Percentiles rank a stretch among this genome's conserved stretches.
phyloP scores from a whole-genome alignment of 345 rosid genomes.

The Syzygium aqueum region DNA sequence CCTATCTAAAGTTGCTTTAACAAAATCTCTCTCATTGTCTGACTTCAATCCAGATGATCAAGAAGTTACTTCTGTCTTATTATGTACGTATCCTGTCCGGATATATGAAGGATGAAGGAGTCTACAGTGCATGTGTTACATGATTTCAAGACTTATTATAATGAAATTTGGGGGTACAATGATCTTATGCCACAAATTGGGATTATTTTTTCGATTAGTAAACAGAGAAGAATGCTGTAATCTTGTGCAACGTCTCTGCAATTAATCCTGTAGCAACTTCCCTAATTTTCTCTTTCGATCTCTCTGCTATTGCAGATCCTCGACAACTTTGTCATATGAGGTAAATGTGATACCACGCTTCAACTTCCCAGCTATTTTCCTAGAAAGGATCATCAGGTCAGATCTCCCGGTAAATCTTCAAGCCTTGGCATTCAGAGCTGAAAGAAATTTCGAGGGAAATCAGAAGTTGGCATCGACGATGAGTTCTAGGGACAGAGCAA shows the following conservation, averaged over 20 bases:
- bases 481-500: conserved; percentile 15
- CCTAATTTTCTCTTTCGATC: not conserved
- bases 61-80: not conserved
- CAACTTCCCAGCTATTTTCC: conserved; percentile 87
- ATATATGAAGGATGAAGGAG: not conserved
- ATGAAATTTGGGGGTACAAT: not conserved
- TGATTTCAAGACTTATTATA: not conserved
- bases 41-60: not conserved
- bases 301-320: conserved; percentile 32
- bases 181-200: not conserved
- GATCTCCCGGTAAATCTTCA: conserved; percentile 93
- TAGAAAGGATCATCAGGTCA: conserved; percentile 88
- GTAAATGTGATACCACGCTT: conserved; percentile 85
- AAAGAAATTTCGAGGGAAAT: conserved; percentile 33
- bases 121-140: not conserved
- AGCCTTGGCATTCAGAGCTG: conserved; percentile 82
- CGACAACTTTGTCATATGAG: conserved; percentile 66
- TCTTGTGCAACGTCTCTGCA: not conserved
- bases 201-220: not conserved
- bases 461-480: conserved; percentile 24
- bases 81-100: not conserved
- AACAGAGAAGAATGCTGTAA: not conserved
- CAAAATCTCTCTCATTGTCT: not conserved
- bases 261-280: not conserved
- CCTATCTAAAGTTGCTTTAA: not conserved